phyloP scores from a whole-genome alignment of 2,329 filamentous ascomycete species.

The Emergomyces orientalis region DNA sequence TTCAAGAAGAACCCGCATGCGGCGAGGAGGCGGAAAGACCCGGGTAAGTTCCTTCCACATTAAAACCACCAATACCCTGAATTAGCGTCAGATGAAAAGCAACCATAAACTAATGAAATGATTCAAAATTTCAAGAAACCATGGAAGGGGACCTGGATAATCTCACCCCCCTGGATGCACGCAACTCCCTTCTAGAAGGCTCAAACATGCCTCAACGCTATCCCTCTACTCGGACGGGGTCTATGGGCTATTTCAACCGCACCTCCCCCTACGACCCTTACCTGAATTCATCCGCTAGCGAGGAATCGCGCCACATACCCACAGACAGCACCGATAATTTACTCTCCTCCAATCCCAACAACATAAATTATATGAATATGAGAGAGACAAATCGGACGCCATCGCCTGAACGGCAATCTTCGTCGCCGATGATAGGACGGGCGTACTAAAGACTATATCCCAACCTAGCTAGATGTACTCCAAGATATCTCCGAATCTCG shows the following conservation, averaged over 20 bases:
- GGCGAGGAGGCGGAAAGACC: conserved; percentile 75
- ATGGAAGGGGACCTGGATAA: conserved; percentile 65
- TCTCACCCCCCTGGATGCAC: conserved; percentile 76
- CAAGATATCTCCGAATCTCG: background rate
- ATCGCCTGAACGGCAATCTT: conserved; percentile 19
- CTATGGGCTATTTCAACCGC: conserved; percentile 35
- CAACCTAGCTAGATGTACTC: background rate
- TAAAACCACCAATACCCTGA: background rate
- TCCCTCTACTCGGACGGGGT: conserved; percentile 16
- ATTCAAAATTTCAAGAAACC: conserved; percentile 47
- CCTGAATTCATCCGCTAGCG: conserved; percentile 22
- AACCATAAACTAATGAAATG: background rate
- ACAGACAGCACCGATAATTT: conserved; percentile 29
- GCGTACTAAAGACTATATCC: background rate
- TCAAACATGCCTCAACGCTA: conserved; percentile 35
- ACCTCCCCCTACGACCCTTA: conserved; percentile 34
- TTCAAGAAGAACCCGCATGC: conserved; percentile 80
- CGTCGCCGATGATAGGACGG: background rate
- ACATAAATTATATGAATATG: conserved; percentile 7
- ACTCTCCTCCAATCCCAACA: conserved; percentile 21
- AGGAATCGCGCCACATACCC: conserved; percentile 20
- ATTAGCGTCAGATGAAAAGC: background rate
- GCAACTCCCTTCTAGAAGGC: conserved; percentile 74
- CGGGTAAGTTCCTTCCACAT: conserved; percentile 55
- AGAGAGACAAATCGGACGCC: conserved; percentile 23